Evolutionary conservation across 768 basidiomycete species (phyloP).

Genomic region (Sporobolomyces phaffii): DNA sequence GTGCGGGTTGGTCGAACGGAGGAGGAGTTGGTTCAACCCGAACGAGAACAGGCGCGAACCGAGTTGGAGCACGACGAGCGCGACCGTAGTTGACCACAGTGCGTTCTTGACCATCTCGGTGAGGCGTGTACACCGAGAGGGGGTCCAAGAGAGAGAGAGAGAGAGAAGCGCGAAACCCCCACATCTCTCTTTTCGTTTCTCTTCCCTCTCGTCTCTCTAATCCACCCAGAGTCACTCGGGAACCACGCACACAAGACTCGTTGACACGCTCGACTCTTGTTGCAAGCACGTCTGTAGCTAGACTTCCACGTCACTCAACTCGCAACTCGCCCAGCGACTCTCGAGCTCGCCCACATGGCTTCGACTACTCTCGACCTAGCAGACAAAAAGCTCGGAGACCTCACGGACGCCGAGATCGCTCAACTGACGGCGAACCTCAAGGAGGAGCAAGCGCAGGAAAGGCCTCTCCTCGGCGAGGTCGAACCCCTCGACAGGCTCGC

Average conservation of each 20-base stretch:
- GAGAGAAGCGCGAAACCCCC: too few relatives aligned
- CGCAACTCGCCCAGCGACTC: too few relatives aligned
- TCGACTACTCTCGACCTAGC: background rate
- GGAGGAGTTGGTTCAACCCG: constrained; percentile 74
- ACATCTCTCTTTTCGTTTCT: too few relatives aligned
- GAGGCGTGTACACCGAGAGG: too few relatives aligned
- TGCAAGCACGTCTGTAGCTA: too few relatives aligned
- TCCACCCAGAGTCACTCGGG: too few relatives aligned
- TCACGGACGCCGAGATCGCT: constrained; percentile 37
- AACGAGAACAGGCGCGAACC: constrained; percentile 81
- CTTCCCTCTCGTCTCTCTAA: too few relatives aligned
- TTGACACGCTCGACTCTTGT: too few relatives aligned
- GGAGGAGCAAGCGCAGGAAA: constrained; percentile 9
- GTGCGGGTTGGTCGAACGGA: constrained; percentile 74
- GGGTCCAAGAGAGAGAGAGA: too few relatives aligned
- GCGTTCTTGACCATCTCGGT: too few relatives aligned
- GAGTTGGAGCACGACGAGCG: constrained; percentile 77
- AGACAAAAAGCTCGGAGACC: constrained; percentile 7
- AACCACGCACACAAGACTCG: too few relatives aligned
- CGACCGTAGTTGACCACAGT: constrained; percentile 48
- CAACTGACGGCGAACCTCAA: constrained; percentile 29
- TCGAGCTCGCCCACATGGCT: too few relatives aligned
- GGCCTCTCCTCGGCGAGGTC: constrained; percentile 46
- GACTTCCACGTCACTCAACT: background rate
- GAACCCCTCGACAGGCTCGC: constrained; percentile 44